Evolutionary conservation across 2,329 filamentous ascomycete species (phyloP).

Genomic region (Neonectria neomacrospora): DNA sequence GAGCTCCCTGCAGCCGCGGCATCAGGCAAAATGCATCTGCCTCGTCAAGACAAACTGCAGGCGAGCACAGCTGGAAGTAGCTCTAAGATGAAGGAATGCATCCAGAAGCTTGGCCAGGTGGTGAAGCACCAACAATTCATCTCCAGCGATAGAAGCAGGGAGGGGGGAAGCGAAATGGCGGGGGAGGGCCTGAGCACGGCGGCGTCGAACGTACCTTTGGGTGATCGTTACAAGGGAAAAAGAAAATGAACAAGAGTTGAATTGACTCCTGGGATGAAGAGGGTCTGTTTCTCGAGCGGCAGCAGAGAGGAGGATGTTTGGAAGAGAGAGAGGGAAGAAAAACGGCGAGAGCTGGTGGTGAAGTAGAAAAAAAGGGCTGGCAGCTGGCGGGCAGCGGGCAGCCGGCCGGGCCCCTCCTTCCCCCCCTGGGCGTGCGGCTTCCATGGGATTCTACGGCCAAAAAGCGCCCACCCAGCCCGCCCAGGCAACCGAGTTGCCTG

Average conservation of each 20-base stretch:
- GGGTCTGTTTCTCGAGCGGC: slow-evolving; percentile 40
- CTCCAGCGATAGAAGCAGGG: not conserved
- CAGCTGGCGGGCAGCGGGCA: slow-evolving; percentile 25
- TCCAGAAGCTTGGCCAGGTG: not conserved
- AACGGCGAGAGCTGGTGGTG: slow-evolving; percentile 42
- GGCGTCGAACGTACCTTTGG: slow-evolving; percentile 40
- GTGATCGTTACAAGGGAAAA: slow-evolving; percentile 40
- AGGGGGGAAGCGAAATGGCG: slow-evolving; percentile 11
- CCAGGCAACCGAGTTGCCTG: slow-evolving; percentile 23
- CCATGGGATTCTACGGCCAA: slow-evolving; percentile 59
- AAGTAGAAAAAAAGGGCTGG: slow-evolving; percentile 52
- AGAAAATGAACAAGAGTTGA: slow-evolving; percentile 38
- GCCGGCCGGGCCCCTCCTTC: slow-evolving; percentile 42
- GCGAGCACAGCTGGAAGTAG: not conserved
- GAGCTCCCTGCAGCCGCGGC: slow-evolving; percentile 11
- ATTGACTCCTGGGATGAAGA: slow-evolving; percentile 39
- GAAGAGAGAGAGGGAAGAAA: slow-evolving; percentile 35
- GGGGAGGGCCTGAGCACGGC: slow-evolving; percentile 3
- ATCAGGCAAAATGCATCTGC: not conserved
- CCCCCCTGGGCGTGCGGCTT: slow-evolving; percentile 52
- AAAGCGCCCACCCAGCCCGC: slow-evolving; percentile 34
- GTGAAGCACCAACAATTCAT: not conserved
- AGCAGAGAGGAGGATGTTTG: slow-evolving; percentile 37
- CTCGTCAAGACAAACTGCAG: not conserved
- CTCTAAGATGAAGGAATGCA: not conserved